Percentiles rank a stretch among this genome's conserved stretches.
These are phyloP conservation scores for Jimgerdemannia lactiflua DNA, from an alignment of 192 early-diverging fungal genomes.

Conservation along the genomic window DNA sequence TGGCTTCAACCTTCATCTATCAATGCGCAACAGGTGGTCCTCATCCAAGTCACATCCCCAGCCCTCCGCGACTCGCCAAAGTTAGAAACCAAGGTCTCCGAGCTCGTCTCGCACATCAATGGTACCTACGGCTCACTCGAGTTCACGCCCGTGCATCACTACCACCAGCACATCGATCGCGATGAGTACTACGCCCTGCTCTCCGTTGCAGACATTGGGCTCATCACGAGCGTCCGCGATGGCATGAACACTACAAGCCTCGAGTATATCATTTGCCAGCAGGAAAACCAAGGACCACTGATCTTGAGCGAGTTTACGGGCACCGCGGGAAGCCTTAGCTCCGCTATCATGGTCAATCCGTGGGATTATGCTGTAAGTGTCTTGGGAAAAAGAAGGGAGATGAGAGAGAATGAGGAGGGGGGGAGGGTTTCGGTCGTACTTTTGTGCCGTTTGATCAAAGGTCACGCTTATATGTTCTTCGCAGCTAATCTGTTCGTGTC, in stretches of 20 bases:
- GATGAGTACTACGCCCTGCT: conserved; percentile 97
- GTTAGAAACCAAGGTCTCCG: conserved; percentile 83
- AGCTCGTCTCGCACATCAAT: conserved; percentile 93
- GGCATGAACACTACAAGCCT: conserved; percentile 98
- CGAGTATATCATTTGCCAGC: conserved; percentile 92
- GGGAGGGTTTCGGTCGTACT: too few species aligned
- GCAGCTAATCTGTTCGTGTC: neutral
- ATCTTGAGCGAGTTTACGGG: conserved; percentile 98
- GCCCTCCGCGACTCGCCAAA: conserved; percentile 63
- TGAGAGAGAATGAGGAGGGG: too few species aligned
- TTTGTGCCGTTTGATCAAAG: too few species aligned
- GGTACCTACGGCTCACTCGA: conserved; percentile 92
- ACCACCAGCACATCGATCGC: conserved; percentile 86
- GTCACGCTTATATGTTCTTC: neutral
- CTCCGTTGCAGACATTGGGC: conserved; percentile 86
- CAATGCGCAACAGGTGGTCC: conserved; percentile 51
- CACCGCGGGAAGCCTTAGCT: conserved; percentile 77
- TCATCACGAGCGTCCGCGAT: conserved; percentile 92
- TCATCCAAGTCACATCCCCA: conserved; percentile 96
- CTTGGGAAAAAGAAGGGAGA: neutral
- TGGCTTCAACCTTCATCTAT: neutral
- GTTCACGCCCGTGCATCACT: conserved; percentile 92
- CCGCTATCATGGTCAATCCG: conserved; percentile 83
- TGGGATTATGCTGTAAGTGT: conserved; percentile 62
- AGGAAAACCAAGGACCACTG: conserved; percentile 80